Base-by-base conservation (phyloP, 306 rosid species). In the Cicer chorassanicum region DNA sequence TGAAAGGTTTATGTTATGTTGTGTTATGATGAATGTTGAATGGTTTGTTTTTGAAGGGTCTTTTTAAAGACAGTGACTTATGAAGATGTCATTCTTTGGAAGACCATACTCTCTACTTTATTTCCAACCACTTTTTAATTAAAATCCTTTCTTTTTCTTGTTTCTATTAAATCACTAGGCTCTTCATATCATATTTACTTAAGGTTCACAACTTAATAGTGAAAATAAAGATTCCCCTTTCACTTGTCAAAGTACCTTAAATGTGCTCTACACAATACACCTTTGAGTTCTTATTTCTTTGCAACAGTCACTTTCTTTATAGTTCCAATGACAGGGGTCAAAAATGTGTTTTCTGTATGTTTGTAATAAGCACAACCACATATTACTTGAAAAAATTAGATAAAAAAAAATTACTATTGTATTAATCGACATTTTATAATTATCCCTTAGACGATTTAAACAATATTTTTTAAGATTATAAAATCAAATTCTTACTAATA, bases 21-120 rank as follows among this genome's bases (percentile, higher is more conserved):
- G 13, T 73, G 77, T 18, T 79, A 13, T 68, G 62, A 63, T 83
- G 84, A 69, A 64, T 64, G 36, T 29, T 29, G 68, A 62, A 71
- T 73, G 82, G 59, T n/a, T 38, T 14, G 67, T 36, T 78, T 59
- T 70, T 40, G 80, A 68, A 74, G 80, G 65, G 85, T 54, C 85
- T 86, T 90, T 81, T 90, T 87, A 87, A 77, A 75, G 88, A 85
- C 86, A 78, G 11, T 36, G 66, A 60, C 61, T 76, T 73, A 50
- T 78, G 70, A 80, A 76, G 69, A 84, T 83, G 94, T 92, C 95
- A 87, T 85, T 84, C 85, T 70, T 67, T 82, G 73, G 82, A 87
- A 83, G 83, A 84, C 87, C 88, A 75, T 80, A 10, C 78, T 77
- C 79, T 77, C 34, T 40, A 42, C 71, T 81, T 29, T 29, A 29